Percentiles rank a stretch among this genome's conserved stretches.
phyloP scores from a whole-genome alignment of 2,329 filamentous ascomycete species.

The Pyricularia pennisetigena region DNA sequence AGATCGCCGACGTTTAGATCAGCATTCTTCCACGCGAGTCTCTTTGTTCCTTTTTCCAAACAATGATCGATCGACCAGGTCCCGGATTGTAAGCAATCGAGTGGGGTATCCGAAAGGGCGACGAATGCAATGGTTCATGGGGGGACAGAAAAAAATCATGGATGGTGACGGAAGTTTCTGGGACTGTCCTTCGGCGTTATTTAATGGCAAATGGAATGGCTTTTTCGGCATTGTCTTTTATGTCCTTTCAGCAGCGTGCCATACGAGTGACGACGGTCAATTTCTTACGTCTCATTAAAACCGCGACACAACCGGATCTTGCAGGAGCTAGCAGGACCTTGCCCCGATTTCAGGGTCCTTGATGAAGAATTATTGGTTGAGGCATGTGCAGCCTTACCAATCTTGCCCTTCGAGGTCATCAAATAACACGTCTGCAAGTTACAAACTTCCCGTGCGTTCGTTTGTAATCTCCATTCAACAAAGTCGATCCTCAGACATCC shows the following conservation, averaged over 20 bases:
- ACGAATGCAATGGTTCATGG: neutral
- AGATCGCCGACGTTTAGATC: slow-evolving; percentile 6
- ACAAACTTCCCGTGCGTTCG: neutral
- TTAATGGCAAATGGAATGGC: slow-evolving; percentile 2
- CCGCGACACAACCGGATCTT: neutral
- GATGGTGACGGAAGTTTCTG: slow-evolving; percentile 2
- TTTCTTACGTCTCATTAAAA: neutral
- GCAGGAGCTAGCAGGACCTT: neutral
- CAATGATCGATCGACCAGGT: neutral
- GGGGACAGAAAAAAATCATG: neutral
- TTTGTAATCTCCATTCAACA: neutral
- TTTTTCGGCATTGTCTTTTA: neutral
- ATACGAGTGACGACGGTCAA: neutral
- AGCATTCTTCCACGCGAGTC: neutral
- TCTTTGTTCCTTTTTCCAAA: neutral
- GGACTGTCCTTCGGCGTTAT: slow-evolving; percentile 2
- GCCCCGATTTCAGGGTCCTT: neutral
- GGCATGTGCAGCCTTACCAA: neutral
- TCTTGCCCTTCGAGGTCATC: neutral
- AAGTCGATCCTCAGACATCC: neutral
- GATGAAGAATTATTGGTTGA: neutral
- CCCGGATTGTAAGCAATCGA: neutral
- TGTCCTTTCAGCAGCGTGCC: neutral
- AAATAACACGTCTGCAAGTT: neutral
- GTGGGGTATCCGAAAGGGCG: neutral